Conservation (phyloP, 495 filamentous ascomycete genomes). For the Apodospora peruviana region DNA sequence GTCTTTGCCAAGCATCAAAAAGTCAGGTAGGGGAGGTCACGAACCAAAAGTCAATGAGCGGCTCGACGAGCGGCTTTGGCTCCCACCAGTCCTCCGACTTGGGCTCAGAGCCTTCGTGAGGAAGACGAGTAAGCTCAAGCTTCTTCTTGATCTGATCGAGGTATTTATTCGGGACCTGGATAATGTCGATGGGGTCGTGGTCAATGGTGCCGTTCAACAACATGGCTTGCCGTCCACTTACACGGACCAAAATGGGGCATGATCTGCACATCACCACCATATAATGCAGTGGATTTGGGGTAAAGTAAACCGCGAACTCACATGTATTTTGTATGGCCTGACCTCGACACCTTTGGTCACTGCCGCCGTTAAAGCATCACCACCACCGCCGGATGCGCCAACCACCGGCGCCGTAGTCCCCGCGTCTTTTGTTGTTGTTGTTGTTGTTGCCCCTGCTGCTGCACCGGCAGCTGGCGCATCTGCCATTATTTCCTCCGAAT, state of each 20-base stretch:
- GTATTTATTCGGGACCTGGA: slow-evolving; percentile 44
- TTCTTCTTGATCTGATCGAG: slow-evolving; percentile 49
- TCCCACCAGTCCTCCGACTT: slow-evolving; percentile 41
- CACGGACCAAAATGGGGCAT: background rate
- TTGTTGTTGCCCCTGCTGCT: background rate
- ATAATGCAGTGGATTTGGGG: background rate
- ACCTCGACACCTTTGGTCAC: slow-evolving; percentile 40
- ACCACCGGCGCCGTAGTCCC: too few species aligned
- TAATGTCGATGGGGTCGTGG: background rate
- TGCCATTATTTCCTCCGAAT: too few species aligned
- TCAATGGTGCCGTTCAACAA: slow-evolving; percentile 8
- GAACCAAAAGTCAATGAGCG: slow-evolving; percentile 50
- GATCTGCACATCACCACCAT: background rate
- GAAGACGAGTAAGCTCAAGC: slow-evolving; percentile 49
- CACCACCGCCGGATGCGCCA: too few species aligned
- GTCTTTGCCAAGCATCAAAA: background rate
- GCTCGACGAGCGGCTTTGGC: slow-evolving; percentile 43
- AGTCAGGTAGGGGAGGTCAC: slow-evolving; percentile 13
- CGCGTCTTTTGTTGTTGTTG: slow-evolving; percentile 4
- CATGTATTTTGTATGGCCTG: slow-evolving; percentile 46
- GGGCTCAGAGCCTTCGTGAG: slow-evolving; percentile 35
- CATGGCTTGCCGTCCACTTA: background rate
- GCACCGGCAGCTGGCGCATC: too few species aligned
- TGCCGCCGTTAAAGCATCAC: slow-evolving; percentile 8
- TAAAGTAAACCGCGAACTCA: slow-evolving; percentile 19